Conservation (phyloP, 305 asterid species). For the Rubia peregrina region DNA sequence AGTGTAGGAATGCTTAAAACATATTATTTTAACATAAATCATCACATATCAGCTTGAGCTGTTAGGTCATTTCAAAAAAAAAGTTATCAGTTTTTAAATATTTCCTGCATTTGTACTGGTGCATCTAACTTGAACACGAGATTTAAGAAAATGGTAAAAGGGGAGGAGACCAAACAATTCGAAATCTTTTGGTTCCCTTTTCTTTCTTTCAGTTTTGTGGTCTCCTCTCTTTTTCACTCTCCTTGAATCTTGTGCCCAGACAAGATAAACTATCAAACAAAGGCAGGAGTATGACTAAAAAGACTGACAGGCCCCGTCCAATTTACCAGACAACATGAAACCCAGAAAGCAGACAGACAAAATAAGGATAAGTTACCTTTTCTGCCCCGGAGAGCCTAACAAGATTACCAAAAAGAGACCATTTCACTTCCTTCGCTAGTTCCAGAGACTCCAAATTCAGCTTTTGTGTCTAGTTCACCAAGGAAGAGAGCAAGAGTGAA, state of each 20-base stretch:
- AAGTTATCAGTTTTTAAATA: too few species aligned
- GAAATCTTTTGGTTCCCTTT: neutral
- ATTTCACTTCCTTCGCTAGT: conserved; percentile 57
- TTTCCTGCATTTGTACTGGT: neutral
- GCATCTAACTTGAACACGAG: too few species aligned
- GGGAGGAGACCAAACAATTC: neutral
- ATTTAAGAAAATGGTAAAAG: neutral
- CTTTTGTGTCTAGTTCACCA: conserved; percentile 46
- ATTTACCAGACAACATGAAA: neutral
- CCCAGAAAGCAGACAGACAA: neutral
- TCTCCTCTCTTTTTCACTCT: neutral
- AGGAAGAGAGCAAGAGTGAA: neutral
- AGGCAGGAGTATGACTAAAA: neutral
- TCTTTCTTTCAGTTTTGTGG: neutral
- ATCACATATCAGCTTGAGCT: too few species aligned
- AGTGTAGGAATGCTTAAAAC: too few species aligned
- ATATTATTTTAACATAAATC: too few species aligned
- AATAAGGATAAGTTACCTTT: conserved; percentile 40
- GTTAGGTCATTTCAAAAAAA: too few species aligned
- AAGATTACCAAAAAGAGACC: conserved; percentile 67
- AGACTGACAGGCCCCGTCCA: neutral
- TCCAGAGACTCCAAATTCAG: conserved; percentile 72
- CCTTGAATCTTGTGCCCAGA: neutral
- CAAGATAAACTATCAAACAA: neutral
- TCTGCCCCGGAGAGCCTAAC: conserved; percentile 32